Evolutionary conservation across 768 basidiomycete species (phyloP).

Genomic region (Termitomyces eurrhizus): DNA sequence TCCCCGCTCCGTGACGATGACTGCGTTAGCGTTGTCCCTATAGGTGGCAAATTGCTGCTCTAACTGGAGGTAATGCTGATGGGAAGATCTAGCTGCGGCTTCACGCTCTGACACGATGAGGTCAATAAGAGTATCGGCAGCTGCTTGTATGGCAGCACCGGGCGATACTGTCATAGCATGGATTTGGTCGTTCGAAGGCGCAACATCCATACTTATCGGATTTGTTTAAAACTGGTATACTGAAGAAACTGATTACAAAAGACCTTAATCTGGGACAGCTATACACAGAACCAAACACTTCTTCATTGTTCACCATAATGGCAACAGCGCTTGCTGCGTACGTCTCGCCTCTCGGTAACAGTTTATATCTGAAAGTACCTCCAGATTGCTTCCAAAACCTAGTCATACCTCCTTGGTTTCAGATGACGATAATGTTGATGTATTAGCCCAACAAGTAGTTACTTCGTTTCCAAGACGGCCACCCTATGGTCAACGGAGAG

Average conservation of each 20-base stretch:
- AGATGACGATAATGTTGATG: constrained; percentile 54
- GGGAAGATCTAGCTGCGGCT: constrained; percentile 11
- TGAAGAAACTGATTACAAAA: too few relatives aligned
- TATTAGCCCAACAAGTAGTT: constrained; percentile 33
- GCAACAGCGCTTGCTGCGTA: constrained; percentile 72
- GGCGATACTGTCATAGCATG: background rate
- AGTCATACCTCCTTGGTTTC: constrained; percentile 45
- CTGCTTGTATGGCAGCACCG: constrained; percentile 18
- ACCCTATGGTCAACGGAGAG: constrained; percentile 78
- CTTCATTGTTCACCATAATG: constrained; percentile 23
- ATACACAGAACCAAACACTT: constrained; percentile 20
- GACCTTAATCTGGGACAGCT: background rate
- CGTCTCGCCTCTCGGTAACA: constrained; percentile 26
- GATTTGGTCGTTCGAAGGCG: background rate
- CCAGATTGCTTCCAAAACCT: constrained; percentile 70
- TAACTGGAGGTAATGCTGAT: constrained; percentile 9
- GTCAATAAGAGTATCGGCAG: constrained; percentile 18
- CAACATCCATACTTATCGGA: background rate
- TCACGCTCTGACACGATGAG: constrained; percentile 20
- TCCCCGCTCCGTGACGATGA: constrained; percentile 8
- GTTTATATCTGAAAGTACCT: constrained; percentile 7
- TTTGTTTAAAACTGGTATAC: background rate
- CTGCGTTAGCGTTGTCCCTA: constrained; percentile 5
- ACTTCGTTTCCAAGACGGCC: constrained; percentile 58
- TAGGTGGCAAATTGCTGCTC: constrained; percentile 11